These are phyloP conservation scores for Vitis rupestris DNA, from an alignment of 164 flowering plant species.

Conservation along the genomic window DNA sequence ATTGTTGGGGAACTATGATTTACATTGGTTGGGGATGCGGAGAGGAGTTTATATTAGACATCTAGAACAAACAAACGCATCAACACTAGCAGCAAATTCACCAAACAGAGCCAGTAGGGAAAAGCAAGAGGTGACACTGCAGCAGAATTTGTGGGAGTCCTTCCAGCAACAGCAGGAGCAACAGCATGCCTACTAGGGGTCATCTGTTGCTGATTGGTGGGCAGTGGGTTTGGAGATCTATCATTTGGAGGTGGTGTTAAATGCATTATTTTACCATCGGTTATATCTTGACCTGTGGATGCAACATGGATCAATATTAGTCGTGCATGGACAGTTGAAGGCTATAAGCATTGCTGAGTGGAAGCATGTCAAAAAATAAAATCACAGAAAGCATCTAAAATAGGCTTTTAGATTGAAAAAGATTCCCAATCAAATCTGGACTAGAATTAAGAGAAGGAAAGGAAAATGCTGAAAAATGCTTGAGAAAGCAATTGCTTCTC, in stretches of 20 bases:
- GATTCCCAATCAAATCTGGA: too few species aligned
- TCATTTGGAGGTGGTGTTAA: neutral
- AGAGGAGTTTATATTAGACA: neutral
- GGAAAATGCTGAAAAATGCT: too few species aligned
- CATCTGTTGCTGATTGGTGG: too few species aligned
- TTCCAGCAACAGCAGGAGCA: slow-evolving; percentile 11
- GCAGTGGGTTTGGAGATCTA: too few species aligned
- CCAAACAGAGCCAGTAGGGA: neutral
- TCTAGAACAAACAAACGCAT: neutral
- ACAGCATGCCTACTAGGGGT: slow-evolving; percentile 1
- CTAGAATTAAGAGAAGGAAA: too few species aligned
- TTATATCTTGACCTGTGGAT: slow-evolving; percentile 13
- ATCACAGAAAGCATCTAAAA: too few species aligned
- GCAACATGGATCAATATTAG: neutral
- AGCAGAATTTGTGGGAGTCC: neutral
- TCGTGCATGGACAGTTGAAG: too few species aligned
- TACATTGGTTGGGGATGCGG: neutral
- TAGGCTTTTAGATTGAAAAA: too few species aligned
- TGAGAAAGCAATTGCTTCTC: too few species aligned
- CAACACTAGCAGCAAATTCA: slow-evolving; percentile 6
- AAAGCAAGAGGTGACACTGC: neutral
- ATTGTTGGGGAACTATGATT: neutral
- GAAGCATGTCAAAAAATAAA: too few species aligned
- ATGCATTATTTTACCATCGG: neutral
- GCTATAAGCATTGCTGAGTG: too few species aligned